A percentile compares a stretch with the other conserved stretches of the same genome.
Conservation (phyloP, 106 monocot species). For the Narthecium ossifragum region DNA sequence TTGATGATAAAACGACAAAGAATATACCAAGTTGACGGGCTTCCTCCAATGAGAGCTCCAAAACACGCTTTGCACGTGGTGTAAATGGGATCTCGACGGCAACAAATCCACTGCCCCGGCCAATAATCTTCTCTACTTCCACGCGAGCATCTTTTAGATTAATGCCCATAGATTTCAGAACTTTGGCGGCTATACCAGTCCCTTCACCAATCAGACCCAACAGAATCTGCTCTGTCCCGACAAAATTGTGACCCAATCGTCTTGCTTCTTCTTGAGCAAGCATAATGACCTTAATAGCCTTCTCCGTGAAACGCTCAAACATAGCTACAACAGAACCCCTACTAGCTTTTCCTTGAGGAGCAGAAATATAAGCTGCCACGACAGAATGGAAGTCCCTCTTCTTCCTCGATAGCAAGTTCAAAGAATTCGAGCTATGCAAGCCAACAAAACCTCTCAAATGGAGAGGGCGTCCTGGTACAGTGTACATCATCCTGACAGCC, state of each 20-base stretch:
- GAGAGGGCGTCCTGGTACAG: slow-evolving; percentile 10
- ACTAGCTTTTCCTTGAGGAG: slow-evolving; percentile 23
- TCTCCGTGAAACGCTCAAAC: slow-evolving; percentile 82
- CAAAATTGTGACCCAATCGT: slow-evolving; percentile 68
- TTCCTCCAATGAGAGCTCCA: slow-evolving; percentile 69
- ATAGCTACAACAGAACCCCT: slow-evolving; percentile 42
- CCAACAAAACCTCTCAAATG: slow-evolving; percentile 30
- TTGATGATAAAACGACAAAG: too few species aligned
- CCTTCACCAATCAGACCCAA: slow-evolving; percentile 77
- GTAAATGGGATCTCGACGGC: slow-evolving; percentile 80
- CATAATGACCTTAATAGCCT: slow-evolving; percentile 83
- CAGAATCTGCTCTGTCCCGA: slow-evolving; percentile 70
- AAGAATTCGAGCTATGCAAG: slow-evolving; percentile 20
- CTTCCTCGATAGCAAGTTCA: slow-evolving; percentile 23
- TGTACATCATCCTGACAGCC: slow-evolving; percentile 19
- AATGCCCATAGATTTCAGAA: slow-evolving; percentile 79
- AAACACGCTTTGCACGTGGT: slow-evolving; percentile 71
- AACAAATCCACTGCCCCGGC: slow-evolving; percentile 72
- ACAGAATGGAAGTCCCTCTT: slow-evolving; percentile 29
- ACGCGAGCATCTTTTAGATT: slow-evolving; percentile 84
- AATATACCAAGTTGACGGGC: slow-evolving; percentile 63
- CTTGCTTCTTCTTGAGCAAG: slow-evolving; percentile 80
- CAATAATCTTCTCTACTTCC: slow-evolving; percentile 76
- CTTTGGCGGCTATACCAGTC: slow-evolving; percentile 72
- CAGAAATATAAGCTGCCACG: slow-evolving; percentile 29